Conservation (phyloP, 306 rosid species). For the Malus domestica region DNA sequence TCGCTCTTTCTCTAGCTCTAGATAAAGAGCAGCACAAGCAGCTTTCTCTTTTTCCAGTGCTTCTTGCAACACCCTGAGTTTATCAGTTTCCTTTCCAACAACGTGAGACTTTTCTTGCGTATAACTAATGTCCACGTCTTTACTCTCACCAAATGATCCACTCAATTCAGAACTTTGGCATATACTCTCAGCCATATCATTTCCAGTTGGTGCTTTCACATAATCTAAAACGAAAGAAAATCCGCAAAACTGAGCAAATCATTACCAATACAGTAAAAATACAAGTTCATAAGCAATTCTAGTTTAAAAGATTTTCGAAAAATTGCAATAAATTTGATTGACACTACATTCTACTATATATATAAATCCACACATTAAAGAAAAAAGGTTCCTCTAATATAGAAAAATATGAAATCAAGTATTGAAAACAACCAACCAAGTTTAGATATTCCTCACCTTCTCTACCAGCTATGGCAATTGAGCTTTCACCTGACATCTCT, state of each 20-base stretch:
- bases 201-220: conserved; percentile 21
- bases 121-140: conserved; percentile 1
- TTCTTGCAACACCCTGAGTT: conserved; percentile 43
- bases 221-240: conserved; percentile 27
- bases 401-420: background rate
- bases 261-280: conserved; percentile 2
- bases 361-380: background rate
- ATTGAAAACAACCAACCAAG: background rate
- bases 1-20: conserved; percentile 95
- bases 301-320: background rate
- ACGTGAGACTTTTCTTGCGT: conserved; percentile 16
- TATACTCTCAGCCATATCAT: conserved; percentile 25
- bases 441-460: conserved; percentile 26
- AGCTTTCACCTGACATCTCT: conserved; percentile 19
- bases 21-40: conserved; percentile 53
- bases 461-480: conserved; percentile 3
- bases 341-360: background rate
- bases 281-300: background rate
- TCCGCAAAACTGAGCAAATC: background rate
- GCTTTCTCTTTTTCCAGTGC: conserved; percentile 61
- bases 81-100: conserved; percentile 32
- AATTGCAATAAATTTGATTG: background rate
- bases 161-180: conserved; percentile 39
- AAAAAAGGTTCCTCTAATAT: background rate
- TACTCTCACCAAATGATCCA: conserved; percentile 37